Base-by-base conservation (phyloP, 164 flowering plant species). In the Sedum album region DNA sequence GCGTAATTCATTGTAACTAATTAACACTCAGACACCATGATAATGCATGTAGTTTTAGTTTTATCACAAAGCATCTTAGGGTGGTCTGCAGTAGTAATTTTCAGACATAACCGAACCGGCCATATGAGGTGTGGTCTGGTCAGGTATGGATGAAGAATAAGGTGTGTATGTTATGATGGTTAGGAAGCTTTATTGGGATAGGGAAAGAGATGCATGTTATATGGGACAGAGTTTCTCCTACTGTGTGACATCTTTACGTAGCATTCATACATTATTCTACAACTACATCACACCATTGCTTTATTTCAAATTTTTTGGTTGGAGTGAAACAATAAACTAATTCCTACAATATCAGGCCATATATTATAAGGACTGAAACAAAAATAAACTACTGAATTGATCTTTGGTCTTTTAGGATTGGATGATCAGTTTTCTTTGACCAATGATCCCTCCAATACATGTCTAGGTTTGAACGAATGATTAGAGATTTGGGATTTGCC, bases 161-260 rank as follows among this genome's bases (percentile, higher is more conserved):
- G 62, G 62, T 57, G 60, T 55, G 61, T 25, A 26, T 55, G 61
- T 55, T 5, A 55, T 55, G 31, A 55, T 55, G 23, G 28, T 14
- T 20, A 26, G 8, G 20, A 26, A 28, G 33, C 62, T 57, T 57
- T 57, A 57, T 57, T 57, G 35, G 62, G 62, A 57, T 57, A 57
- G 62, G 0, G 62, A 57, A 57, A 57, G 62, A 26, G 62, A 57
- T 57, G 33, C 20, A n/a, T n/a, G n/a, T n/a, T n/a, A n/a, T 30
- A 57, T 57, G 62, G 33, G 62, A 57, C 62, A 57, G 33, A 57
- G 31, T 26, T 57, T 57, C 62, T 53, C 30, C 60, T 53, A 53
- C 60, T 23, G 17, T 42, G 60, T 13, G 14, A 28, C 7, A 13
- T 28, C 7, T 28, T n/a, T n/a, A n/a, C n/a, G n/a, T n/a, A n/a